Base-by-base conservation (phyloP, 108 stramenopile species). In the Skeletonema tropicum region DNA sequence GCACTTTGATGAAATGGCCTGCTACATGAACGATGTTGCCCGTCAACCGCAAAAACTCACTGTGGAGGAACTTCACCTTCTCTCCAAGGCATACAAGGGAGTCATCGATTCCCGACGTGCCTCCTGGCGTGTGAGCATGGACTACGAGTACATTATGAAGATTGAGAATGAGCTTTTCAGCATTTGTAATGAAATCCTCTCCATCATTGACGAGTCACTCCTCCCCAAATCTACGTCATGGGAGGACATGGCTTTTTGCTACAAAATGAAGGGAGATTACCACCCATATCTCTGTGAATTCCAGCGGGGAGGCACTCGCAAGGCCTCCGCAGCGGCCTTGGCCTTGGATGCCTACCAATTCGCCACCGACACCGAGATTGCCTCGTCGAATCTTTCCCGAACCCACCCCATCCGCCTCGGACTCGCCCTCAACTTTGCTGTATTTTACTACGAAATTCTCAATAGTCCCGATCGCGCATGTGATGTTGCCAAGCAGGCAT, bases 201-300 rank as follows among this genome's bases (percentile, higher is more conserved):
- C 83, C 61, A 98, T 99, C 86, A 99, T 99, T 65, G 94, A 98
- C 82, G 94, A 96, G 57, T 85, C 88, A 65, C 89, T 99, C 70
- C 98, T 99, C 88, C 99, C 98, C 80, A 97, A 99, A 90, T 93
- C 92, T 64, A 91, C 94, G 10, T 89, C 94, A 42, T 96, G 97
- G 79, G 98, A 99, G 84, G 98, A 97, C 76, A 98, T 99, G 95
- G 99, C 99, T 49, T 99, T 99, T 85, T 95, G 93, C 88, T 99
- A 98, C 97, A 98, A 98, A 95, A 98, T 96, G 90, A 98, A 98
- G 95, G 99, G 98, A n/a, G n/a, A n/a, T n/a, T n/a, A n/a, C n/a
- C n/a, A n/a, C n/a, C n/a, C n/a, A n/a, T n/a, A 98, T 84, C 85
- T 98, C 52, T 97, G 96, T 60, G 96, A 97, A 82, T 97, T 97